Conservation (phyloP, 768 basidiomycete genomes). For the Tephrocybe sp. region DNA sequence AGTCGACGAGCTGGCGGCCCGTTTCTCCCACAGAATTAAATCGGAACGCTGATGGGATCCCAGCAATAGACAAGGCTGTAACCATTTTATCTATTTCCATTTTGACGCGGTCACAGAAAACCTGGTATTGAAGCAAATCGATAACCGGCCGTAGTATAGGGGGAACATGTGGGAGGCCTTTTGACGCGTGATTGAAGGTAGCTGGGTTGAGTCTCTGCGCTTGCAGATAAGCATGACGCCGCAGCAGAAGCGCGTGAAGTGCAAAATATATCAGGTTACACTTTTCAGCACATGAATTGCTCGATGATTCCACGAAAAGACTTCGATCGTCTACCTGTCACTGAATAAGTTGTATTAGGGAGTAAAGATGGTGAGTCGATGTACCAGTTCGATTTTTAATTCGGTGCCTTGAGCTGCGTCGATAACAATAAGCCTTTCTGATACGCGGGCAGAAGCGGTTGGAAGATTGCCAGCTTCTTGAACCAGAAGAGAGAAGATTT, state of each 20-base stretch:
- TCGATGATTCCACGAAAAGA: conserved; percentile 13
- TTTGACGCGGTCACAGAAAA: conserved; percentile 65
- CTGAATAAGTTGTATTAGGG: not conserved
- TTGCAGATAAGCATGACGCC: conserved; percentile 52
- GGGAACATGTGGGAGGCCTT: conserved; percentile 27
- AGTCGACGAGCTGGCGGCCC: conserved; percentile 53
- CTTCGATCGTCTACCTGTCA: conserved; percentile 33
- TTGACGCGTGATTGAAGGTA: conserved; percentile 20
- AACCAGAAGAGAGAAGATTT: conserved; percentile 73
- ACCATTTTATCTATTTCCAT: conserved; percentile 52
- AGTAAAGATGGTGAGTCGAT: conserved; percentile 12
- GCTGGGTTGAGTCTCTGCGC: conserved; percentile 30
- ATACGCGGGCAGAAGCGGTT: conserved; percentile 73
- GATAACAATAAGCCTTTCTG: conserved; percentile 73
- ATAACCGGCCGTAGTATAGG: conserved; percentile 71
- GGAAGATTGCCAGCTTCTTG: conserved; percentile 75
- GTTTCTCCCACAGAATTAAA: conserved; percentile 68
- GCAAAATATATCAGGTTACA: conserved; percentile 70
- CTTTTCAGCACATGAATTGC: conserved; percentile 26
- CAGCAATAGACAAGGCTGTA: conserved; percentile 45
- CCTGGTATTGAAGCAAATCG: conserved; percentile 76
- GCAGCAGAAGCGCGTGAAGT: conserved; percentile 63
- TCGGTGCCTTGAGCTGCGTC: conserved; percentile 73
- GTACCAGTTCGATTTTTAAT: conserved; percentile 71
- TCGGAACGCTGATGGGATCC: conserved; percentile 53